phyloP scores from a whole-genome alignment of 768 basidiomycete genomes.

The Agaricus sinodeliciosus region DNA sequence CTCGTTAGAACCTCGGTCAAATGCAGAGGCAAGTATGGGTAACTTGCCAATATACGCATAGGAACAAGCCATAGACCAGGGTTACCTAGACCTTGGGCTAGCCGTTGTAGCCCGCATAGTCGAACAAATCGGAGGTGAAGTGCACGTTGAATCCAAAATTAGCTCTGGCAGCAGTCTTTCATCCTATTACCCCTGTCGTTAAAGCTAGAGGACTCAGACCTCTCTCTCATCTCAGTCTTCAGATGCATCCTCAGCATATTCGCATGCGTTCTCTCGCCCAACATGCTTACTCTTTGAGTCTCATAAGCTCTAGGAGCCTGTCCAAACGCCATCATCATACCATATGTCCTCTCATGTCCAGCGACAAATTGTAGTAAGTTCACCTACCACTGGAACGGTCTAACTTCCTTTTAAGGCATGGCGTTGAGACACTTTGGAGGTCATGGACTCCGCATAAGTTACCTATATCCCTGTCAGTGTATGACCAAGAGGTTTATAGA shows the following conservation, averaged over 20 bases:
- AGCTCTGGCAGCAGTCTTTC: conserved; percentile 64
- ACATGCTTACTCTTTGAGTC: conserved; percentile 10
- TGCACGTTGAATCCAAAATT: conserved; percentile 70
- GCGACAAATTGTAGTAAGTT: background rate
- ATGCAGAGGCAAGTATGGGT: conserved; percentile 42
- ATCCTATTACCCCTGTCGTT: conserved; percentile 61
- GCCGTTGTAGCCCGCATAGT: conserved; percentile 80
- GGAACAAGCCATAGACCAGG: background rate
- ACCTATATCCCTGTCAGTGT: conserved; percentile 32
- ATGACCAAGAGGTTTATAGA: conserved; percentile 11
- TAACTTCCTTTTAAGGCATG: background rate
- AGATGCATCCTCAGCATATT: conserved; percentile 14
- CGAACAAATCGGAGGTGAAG: conserved; percentile 70
- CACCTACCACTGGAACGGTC: background rate
- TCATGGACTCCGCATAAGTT: conserved; percentile 18
- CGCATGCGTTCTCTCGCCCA: conserved; percentile 11
- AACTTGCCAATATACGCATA: conserved; percentile 10
- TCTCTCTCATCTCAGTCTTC: conserved; percentile 18
- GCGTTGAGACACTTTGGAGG: conserved; percentile 16
- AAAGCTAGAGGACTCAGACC: conserved; percentile 16
- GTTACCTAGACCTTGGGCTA: conserved; percentile 52
- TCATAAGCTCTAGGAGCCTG: conserved; percentile 36
- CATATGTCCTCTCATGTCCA: conserved; percentile 19
- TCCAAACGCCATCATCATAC: conserved; percentile 39
- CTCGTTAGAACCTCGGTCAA: conserved; percentile 32